Evolutionary conservation across 2,329 filamentous ascomycete species (phyloP), one percentile per base, ranked within the genome.

Genomic region (Pseudogymnoascus sp.): DNA sequence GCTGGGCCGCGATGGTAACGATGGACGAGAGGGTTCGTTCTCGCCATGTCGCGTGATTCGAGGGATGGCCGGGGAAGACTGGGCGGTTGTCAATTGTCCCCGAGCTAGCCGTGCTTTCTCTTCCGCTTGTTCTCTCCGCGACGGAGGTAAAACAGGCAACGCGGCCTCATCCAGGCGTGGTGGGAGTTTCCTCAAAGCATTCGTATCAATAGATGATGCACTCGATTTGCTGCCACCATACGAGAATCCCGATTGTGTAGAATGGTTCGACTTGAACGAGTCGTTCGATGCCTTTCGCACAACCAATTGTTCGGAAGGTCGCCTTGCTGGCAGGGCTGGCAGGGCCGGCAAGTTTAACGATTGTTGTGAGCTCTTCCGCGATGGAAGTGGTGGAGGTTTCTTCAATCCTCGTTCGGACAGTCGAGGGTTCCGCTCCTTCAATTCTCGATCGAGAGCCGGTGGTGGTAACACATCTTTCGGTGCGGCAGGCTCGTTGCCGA

Each of bases 121-220:
- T 26, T 87, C 84, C 1, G 77, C 74, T 21, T 33, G 50, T 64
- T 86, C 84, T 44, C 80, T 77, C 65, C 77, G 78, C 1, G 80
- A 78, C 0, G 83, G 84, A 0, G 84, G 85, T 37, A 88, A 72
- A 10, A 80, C 78, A 0, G 84, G 85, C 10, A 88, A 75, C 60
- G 79, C 82, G n/a, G 82, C 76, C 35, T 81, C 77, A 61, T 84
- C 83, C 59, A 83, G 78, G 0, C 80, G 72, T 1, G 85, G 84
- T 2, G 85, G 83, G 21, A 88, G 71, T 62, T 80, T 84, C 65
- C 83, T 77, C 13, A 74, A 66, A 5, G 74, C 67, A 5, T 71
- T 62, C 6, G 73, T 66, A 1, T 72, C 67, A 10, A 74, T 72
- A 1, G 82, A 81, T 7, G 76, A 74, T 56, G 77, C 74, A 68